phyloP scores from a whole-genome alignment of 306 rosid species.

The Vigna nakashimae region DNA sequence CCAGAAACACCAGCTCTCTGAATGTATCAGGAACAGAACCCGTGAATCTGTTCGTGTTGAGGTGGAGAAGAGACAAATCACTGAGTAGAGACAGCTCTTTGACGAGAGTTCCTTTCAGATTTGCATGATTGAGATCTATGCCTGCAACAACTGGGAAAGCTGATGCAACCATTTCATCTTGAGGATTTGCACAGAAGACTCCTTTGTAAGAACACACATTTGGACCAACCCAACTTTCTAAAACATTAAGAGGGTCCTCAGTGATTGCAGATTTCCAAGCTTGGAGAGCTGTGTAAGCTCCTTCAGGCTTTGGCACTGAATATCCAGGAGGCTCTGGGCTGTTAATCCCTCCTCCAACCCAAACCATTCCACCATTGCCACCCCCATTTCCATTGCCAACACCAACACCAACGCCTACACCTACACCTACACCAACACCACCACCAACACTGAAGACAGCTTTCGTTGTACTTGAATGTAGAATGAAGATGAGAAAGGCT shows the following conservation, averaged over 20 bases:
- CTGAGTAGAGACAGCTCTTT: constrained; percentile 76
- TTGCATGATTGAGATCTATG: constrained; percentile 95
- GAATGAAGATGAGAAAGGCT: constrained; percentile 48
- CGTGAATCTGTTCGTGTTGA: constrained; percentile 82
- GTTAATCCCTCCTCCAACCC: constrained; percentile 73
- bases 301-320: constrained; percentile 51
- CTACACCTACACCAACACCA: constrained; percentile 39
- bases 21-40: constrained; percentile 77
- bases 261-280: constrained; percentile 91
- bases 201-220: constrained; percentile 92
- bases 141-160: constrained; percentile 64
- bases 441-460: constrained; percentile 57
- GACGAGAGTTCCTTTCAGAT: constrained; percentile 81
- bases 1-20: constrained; percentile 60
- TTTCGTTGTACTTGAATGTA: constrained; percentile 42
- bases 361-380: constrained; percentile 56
- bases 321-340: constrained; percentile 58
- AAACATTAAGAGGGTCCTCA: constrained; percentile 76
- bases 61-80: constrained; percentile 79
- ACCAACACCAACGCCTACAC: not conserved
- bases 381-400: not conserved
- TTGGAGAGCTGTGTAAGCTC: constrained; percentile 82
- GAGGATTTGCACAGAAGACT: constrained; percentile 71
- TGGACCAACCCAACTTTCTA: constrained; percentile 73
- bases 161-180: constrained; percentile 48